phyloP scores from a whole-genome alignment of 257 asterid genomes.

The Linaria vulgaris region DNA sequence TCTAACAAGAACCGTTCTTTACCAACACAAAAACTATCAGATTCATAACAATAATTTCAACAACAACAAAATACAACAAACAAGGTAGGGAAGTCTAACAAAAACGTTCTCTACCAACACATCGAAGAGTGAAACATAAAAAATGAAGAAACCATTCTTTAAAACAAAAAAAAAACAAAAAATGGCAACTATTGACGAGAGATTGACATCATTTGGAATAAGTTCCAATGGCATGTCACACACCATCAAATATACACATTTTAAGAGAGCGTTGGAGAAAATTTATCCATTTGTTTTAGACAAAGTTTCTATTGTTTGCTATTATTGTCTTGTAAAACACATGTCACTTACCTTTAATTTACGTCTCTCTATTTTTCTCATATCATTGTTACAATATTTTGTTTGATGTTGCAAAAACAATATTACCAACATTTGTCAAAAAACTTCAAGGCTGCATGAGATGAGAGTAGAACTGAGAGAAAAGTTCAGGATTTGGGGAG shows the following conservation, averaged over 20 bases:
- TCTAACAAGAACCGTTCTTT: too few species aligned
- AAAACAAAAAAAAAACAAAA: too few species aligned
- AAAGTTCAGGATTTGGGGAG: too few species aligned
- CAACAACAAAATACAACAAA: too few species aligned
- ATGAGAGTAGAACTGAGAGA: too few species aligned
- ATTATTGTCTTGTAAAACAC: background rate
- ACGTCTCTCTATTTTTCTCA: background rate
- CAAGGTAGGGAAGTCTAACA: too few species aligned
- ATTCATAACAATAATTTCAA: too few species aligned
- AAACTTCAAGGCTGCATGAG: slow-evolving; percentile 29
- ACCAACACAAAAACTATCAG: too few species aligned
- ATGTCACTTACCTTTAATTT: background rate
- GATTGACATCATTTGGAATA: slow-evolving; percentile 24
- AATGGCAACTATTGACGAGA: slow-evolving; percentile 58
- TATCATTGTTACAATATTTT: slow-evolving; percentile 10
- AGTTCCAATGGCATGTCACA: slow-evolving; percentile 27
- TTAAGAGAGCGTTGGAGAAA: slow-evolving; percentile 52
- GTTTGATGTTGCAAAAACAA: slow-evolving; percentile 60
- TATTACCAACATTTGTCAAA: slow-evolving; percentile 47
- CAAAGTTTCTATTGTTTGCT: slow-evolving; percentile 30
- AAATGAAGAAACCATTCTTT: too few species aligned
- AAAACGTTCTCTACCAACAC: too few species aligned
- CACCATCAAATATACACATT: slow-evolving; percentile 59
- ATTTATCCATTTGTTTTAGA: slow-evolving; percentile 68
- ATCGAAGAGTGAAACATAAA: too few species aligned